phyloP scores from a whole-genome alignment of 106 monocot species.

The Dendrobium chrysotoxum region DNA sequence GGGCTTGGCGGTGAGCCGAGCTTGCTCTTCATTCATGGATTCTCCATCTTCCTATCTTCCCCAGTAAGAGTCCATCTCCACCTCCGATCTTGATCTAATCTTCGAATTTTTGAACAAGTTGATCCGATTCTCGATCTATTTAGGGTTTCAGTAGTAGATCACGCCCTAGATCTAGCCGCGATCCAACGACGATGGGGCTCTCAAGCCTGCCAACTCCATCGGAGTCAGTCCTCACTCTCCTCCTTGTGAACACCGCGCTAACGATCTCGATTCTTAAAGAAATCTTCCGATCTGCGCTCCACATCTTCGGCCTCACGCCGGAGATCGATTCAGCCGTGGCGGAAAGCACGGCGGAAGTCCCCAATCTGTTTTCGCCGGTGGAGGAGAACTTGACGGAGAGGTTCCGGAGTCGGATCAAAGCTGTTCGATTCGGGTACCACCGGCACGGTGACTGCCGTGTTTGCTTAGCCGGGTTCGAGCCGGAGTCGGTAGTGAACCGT shows the following conservation, averaged over 20 bases:
- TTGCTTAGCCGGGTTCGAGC: conserved; percentile 55
- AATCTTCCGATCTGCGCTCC: conserved; percentile 47
- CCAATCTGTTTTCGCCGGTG: no score
- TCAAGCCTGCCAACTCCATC: conserved; percentile 77
- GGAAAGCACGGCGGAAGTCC: neutral
- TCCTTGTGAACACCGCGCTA: conserved; percentile 67
- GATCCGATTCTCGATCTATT: neutral
- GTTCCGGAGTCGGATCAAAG: conserved; percentile 51
- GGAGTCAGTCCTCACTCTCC: conserved; percentile 55
- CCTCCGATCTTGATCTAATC: neutral
- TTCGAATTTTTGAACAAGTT: neutral
- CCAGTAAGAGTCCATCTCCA: no score
- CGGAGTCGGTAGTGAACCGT: conserved; percentile 69
- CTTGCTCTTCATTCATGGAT: no score
- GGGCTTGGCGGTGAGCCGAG: no score
- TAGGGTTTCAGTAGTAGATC: neutral
- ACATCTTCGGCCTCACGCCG: conserved; percentile 31
- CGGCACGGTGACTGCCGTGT: conserved; percentile 57
- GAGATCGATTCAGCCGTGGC: neutral
- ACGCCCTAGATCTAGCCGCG: neutral
- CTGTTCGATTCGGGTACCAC: conserved; percentile 39
- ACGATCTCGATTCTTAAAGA: conserved; percentile 58
- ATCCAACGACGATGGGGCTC: conserved; percentile 62
- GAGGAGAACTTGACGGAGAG: conserved; percentile 37
- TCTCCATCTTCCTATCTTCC: no score